Conservation (phyloP, 495 filamentous ascomycete species). For the Xylaria curta region DNA sequence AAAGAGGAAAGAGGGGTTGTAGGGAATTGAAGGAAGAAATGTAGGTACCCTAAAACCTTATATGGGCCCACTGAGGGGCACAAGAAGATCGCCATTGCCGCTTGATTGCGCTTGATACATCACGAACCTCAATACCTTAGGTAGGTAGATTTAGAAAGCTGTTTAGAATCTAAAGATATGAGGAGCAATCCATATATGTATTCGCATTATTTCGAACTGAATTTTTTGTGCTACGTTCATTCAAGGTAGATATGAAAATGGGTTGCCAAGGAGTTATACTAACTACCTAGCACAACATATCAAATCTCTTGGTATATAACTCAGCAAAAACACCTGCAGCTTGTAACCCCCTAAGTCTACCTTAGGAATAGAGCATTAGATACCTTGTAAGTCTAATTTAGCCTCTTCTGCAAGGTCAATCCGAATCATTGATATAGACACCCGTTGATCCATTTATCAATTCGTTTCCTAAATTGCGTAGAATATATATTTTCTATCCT, state of each 20-base stretch:
- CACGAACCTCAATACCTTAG: too few species aligned
- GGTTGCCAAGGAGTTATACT: background rate
- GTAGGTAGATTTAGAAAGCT: too few species aligned
- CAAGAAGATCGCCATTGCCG: background rate
- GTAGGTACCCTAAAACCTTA: background rate
- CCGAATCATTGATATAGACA: background rate
- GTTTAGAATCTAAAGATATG: too few species aligned
- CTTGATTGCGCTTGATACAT: background rate
- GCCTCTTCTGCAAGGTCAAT: background rate
- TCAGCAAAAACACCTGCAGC: background rate
- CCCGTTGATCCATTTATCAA: background rate
- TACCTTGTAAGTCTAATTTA: background rate
- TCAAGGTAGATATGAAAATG: background rate
- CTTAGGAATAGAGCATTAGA: background rate
- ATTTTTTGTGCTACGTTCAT: background rate
- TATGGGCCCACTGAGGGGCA: conserved; percentile 6
- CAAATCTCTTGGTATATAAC: background rate
- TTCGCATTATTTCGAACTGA: background rate
- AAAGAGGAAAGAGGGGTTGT: conserved; percentile 20
- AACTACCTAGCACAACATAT: background rate
- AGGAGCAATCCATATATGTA: background rate
- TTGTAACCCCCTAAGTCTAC: background rate
- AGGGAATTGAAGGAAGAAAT: background rate
- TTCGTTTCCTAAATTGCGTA: background rate
- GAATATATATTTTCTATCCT: background rate